Conservation (phyloP, 1,284 basidiomycete species). For the Melanopsichium pennsylvanicum region DNA sequence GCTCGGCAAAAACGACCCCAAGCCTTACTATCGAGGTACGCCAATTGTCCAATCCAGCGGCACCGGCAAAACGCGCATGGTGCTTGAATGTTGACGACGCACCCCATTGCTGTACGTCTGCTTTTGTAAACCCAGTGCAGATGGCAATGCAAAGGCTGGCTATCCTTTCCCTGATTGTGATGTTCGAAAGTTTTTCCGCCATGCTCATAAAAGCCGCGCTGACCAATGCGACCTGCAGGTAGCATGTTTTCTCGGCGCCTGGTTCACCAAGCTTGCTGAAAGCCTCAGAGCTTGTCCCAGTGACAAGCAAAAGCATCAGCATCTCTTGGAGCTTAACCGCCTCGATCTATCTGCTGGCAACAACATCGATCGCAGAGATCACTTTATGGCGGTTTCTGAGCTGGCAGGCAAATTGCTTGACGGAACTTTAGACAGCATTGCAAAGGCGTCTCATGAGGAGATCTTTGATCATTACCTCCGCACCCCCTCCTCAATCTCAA, state of each 20-base stretch:
- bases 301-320: background rate
- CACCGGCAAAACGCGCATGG: slow-evolving; percentile 28
- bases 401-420: background rate
- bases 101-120: slow-evolving; percentile 25
- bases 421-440: background rate
- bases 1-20: background rate
- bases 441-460: background rate
- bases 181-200: slow-evolving; percentile 1
- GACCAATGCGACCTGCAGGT: slow-evolving; percentile 1
- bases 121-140: background rate
- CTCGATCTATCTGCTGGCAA: background rate
- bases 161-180: slow-evolving; percentile 6
- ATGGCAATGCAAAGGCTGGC: background rate
- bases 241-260: background rate
- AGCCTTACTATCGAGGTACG: slow-evolving; percentile 5
- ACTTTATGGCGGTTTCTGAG: background rate
- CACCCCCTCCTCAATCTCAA: background rate
- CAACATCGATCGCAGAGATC: background rate
- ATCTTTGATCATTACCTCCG: background rate
- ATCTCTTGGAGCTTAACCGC: background rate
- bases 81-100: background rate
- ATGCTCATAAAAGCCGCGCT: background rate
- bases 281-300: background rate
- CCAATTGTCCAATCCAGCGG: slow-evolving; percentile 29
- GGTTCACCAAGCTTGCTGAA: background rate